Conservation (phyloP, 2,329 filamentous ascomycete species). For the Beauveria caledonica region DNA sequence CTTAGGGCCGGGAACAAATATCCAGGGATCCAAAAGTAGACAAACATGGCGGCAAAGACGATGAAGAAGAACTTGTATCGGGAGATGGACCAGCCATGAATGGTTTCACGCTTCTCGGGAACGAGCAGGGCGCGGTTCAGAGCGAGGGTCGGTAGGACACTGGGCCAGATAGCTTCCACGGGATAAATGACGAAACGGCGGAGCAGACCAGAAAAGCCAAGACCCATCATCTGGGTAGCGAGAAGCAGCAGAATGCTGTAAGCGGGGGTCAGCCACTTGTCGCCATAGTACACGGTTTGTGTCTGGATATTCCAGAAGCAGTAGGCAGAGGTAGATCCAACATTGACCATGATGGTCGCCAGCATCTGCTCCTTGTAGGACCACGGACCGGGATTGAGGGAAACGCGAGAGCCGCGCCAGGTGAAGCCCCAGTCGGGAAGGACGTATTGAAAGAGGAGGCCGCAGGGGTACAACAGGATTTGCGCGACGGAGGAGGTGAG, state of each 20-base stretch:
- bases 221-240: conserved; percentile 26
- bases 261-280: conserved; percentile 11
- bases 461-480: conserved; percentile 9
- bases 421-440: conserved; percentile 12
- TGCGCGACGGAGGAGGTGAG: conserved; percentile 5
- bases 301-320: conserved; percentile 29
- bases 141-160: conserved; percentile 21
- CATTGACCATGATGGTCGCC: conserved; percentile 29
- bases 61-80: conserved; percentile 33
- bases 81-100: conserved; percentile 35
- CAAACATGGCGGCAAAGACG: conserved; percentile 27
- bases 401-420: conserved; percentile 14
- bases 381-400: conserved; percentile 32
- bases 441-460: background rate
- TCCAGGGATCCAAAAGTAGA: conserved; percentile 38
- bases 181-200: conserved; percentile 22
- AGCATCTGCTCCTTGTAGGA: conserved; percentile 34
- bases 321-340: conserved; percentile 28
- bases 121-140: conserved; percentile 17
- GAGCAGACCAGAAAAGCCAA: conserved; percentile 25
- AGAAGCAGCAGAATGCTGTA: conserved; percentile 28
- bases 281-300: conserved; percentile 19
- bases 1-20: conserved; percentile 33
- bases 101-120: conserved; percentile 25
- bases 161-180: conserved; percentile 10